phyloP scores from a whole-genome alignment of 2,329 filamentous ascomycete genomes.

The Davidsoniella neocaledoniae region DNA sequence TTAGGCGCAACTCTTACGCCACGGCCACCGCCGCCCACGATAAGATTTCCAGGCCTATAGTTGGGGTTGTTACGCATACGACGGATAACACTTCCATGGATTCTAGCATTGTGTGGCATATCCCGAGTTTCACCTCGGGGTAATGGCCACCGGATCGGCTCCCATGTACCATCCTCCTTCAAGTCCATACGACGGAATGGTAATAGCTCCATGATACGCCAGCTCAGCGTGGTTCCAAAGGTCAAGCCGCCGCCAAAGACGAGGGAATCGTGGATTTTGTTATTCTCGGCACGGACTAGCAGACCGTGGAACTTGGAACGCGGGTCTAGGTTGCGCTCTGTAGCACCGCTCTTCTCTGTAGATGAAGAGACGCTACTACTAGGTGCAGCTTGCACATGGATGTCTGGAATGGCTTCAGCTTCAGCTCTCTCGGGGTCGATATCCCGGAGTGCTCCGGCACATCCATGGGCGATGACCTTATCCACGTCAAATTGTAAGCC shows the following conservation, averaged over 20 bases:
- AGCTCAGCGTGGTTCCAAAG: constrained; percentile 39
- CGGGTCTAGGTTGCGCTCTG: background rate
- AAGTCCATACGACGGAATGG: constrained; percentile 72
- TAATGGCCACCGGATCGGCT: constrained; percentile 63
- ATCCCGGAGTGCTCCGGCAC: constrained; percentile 24
- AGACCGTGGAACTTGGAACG: constrained; percentile 34
- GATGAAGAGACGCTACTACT: constrained; percentile 2
- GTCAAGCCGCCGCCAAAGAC: constrained; percentile 44
- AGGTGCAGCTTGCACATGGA: constrained; percentile 20
- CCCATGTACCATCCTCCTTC: constrained; percentile 55
- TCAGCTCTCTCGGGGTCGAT: constrained; percentile 1
- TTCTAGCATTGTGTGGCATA: constrained; percentile 49
- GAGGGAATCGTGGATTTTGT: constrained; percentile 54
- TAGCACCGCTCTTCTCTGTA: constrained; percentile 1
- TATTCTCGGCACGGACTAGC: constrained; percentile 38
- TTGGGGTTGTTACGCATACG: constrained; percentile 45
- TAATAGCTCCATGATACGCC: constrained; percentile 68
- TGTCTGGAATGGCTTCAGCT: constrained; percentile 17
- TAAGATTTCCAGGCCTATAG: constrained; percentile 65
- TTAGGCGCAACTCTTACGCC: constrained; percentile 45
- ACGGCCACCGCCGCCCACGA: constrained; percentile 61
- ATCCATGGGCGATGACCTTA: constrained; percentile 51
- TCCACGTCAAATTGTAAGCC: constrained; percentile 54
- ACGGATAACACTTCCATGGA: constrained; percentile 59
- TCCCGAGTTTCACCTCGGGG: constrained; percentile 64